Conservation (phyloP, 768 basidiomycete genomes). For the Mycena vulgaris region DNA sequence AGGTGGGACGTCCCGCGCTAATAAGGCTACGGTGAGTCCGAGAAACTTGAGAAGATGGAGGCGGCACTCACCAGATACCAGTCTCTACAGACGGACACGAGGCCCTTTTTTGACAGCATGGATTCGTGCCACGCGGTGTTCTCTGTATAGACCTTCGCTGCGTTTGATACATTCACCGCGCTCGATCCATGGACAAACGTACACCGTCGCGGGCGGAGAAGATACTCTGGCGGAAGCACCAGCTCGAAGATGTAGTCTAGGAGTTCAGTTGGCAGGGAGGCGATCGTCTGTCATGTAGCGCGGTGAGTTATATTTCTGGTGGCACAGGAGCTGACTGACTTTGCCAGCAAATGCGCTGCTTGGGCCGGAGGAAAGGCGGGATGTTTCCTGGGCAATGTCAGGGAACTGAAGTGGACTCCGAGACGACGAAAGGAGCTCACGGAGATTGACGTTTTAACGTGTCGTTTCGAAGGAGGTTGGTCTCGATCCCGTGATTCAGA, state of each 20-base stretch:
- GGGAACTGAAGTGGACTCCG: background rate
- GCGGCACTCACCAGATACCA: background rate
- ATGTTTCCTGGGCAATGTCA: background rate
- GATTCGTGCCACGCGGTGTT: background rate
- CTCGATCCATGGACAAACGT: background rate
- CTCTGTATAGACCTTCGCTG: no score
- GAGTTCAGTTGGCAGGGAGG: background rate
- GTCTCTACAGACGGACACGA: background rate
- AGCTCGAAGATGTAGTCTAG: background rate
- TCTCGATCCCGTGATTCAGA: background rate
- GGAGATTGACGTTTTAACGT: background rate
- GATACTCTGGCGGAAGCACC: background rate
- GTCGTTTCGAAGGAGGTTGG: background rate
- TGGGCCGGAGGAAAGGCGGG: background rate
- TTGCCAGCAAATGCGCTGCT: background rate
- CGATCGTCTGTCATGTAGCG: background rate
- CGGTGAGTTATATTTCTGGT: background rate
- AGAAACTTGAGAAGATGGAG: no score
- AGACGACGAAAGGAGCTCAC: background rate
- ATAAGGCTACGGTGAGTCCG: no score
- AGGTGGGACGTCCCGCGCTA: no score
- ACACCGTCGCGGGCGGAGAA: background rate
- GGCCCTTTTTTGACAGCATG: background rate
- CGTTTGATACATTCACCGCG: no score
- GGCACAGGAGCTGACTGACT: background rate